These are phyloP conservation scores for Lachancea quebecensis DNA, from an alignment of 805 yeast genomes.

Conservation along the genomic window DNA sequence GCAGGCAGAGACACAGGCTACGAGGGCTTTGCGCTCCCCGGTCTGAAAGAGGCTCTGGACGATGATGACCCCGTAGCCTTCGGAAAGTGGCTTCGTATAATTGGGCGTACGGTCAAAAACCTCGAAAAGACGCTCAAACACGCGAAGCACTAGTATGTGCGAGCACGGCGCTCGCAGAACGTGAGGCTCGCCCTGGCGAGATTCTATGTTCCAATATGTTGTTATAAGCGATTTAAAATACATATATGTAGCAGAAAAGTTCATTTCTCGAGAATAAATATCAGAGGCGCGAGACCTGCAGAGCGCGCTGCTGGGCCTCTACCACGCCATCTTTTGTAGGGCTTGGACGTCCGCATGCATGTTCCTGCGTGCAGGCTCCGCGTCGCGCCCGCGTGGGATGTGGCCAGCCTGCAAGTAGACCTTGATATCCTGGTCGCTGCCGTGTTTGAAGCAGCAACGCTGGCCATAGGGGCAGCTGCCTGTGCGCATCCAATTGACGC, in stretches of 20 bases:
- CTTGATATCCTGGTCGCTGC: constrained; percentile 33
- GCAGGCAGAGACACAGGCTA: constrained; percentile 53
- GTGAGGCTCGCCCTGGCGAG: no score
- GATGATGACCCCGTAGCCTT: constrained; percentile 36
- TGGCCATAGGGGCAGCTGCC: constrained; percentile 86
- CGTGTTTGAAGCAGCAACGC: constrained; percentile 89
- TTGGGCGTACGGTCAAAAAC: background rate
- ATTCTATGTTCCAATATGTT: no score
- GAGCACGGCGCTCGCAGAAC: no score
- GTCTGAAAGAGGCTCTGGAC: constrained; percentile 46
- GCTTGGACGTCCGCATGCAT: constrained; percentile 27
- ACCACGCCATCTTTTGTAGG: constrained; percentile 30
- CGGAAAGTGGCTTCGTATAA: constrained; percentile 26
- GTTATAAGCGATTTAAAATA: no score
- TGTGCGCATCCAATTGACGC: constrained; percentile 77
- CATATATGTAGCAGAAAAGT: background rate
- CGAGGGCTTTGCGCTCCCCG: constrained; percentile 48
- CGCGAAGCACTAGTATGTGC: no score
- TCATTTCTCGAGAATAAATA: constrained; percentile 4
- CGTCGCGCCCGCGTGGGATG: constrained; percentile 1
- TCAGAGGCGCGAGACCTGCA: background rate
- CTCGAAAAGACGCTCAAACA: no score
- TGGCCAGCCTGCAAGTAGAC: constrained; percentile 24
- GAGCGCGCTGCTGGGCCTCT: background rate
- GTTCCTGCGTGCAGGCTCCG: constrained; percentile 15